Evolutionary conservation across 108 stramenopile species (phyloP).

Genomic region (Schizochytrium sp.): DNA sequence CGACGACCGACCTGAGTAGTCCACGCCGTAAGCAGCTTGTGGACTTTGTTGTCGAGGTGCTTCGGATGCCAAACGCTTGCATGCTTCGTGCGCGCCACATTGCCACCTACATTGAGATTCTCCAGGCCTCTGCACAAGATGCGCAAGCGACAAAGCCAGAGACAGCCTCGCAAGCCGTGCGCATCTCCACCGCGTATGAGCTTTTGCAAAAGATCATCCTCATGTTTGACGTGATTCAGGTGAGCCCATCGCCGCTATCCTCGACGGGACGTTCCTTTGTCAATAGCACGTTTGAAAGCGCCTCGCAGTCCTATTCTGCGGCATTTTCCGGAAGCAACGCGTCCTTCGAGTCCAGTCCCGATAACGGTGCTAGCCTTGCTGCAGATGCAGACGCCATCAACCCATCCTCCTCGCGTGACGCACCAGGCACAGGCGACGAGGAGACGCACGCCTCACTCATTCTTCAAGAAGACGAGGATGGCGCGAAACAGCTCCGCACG

Average conservation of each 20-base stretch:
- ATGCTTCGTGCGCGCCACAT: background rate
- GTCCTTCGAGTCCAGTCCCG: background rate
- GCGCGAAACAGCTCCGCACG: background rate
- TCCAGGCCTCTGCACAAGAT: background rate
- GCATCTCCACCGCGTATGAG: background rate
- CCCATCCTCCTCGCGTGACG: background rate
- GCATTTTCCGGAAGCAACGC: background rate
- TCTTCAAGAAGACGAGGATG: background rate
- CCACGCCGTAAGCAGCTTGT: background rate
- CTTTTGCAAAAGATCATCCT: background rate
- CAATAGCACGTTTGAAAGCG: background rate
- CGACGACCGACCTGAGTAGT: background rate
- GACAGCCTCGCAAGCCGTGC: background rate
- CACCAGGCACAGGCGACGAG: background rate
- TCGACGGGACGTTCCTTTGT: background rate
- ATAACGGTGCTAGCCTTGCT: background rate
- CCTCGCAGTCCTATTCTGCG: too few relatives aligned
- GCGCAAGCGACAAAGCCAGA: background rate
- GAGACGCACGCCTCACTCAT: background rate
- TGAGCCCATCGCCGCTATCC: background rate
- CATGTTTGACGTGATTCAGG: background rate
- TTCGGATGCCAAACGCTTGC: background rate
- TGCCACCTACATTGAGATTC: background rate
- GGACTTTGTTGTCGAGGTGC: background rate
- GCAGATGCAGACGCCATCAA: background rate